Conservation (phyloP, 2,329 filamentous ascomycete species). For the Aspergillus felis region DNA sequence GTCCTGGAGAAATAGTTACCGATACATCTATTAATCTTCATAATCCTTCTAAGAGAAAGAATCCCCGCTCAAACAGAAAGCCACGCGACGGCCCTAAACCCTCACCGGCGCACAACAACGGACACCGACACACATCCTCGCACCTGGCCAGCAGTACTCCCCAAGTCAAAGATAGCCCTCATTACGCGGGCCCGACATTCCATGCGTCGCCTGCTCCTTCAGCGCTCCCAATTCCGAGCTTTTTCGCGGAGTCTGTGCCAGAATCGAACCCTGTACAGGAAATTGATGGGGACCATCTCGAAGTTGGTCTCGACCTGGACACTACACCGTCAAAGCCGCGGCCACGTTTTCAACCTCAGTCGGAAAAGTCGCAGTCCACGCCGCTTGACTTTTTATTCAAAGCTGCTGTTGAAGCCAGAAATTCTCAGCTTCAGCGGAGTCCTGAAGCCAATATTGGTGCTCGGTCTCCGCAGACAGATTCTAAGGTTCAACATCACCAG, state of each 20-base stretch:
- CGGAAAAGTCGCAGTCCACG: constrained; percentile 56
- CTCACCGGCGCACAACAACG: constrained; percentile 22
- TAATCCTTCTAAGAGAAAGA: constrained; percentile 35
- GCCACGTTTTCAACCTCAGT: constrained; percentile 30
- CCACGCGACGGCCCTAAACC: constrained; percentile 25
- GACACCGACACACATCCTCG: constrained; percentile 32
- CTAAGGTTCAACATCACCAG: constrained; percentile 37
- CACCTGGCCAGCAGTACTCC: constrained; percentile 43
- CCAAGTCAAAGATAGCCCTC: constrained; percentile 35
- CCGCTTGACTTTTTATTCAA: constrained; percentile 89
- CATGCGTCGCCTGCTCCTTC: constrained; percentile 91
- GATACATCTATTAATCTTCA: constrained; percentile 26
- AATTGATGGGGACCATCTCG: constrained; percentile 39
- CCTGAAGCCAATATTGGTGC: constrained; percentile 39
- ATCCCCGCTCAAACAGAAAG: constrained; percentile 34
- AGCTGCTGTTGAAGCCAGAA: constrained; percentile 66
- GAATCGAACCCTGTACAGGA: constrained; percentile 49
- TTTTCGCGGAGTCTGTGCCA: constrained; percentile 71
- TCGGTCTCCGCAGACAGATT: constrained; percentile 48
- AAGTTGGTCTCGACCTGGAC: constrained; percentile 31
- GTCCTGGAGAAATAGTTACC: constrained; percentile 27
- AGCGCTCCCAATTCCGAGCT: constrained; percentile 84
- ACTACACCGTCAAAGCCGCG: constrained; percentile 45
- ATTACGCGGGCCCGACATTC: constrained; percentile 89
- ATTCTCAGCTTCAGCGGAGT: constrained; percentile 50